Percentiles rank a stretch among this genome's conserved stretches.
These are phyloP conservation scores for Abortiporus biennis DNA, from an alignment of 1,284 basidiomycete species.

Conservation along the genomic window DNA sequence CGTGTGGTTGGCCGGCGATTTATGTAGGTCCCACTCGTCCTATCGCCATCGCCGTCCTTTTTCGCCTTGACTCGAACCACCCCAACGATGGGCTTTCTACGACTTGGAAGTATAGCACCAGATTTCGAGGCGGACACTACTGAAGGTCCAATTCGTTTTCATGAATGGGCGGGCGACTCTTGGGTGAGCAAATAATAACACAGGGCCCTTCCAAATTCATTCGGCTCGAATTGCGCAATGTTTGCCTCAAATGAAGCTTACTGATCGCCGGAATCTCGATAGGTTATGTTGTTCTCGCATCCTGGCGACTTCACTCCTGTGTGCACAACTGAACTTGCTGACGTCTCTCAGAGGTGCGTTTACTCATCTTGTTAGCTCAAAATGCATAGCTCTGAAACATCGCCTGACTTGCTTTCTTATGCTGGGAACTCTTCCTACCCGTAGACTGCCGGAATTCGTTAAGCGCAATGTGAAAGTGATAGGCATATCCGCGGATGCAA, in stretches of 20 bases:
- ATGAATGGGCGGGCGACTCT: slow-evolving; percentile 83
- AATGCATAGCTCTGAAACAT: not conserved
- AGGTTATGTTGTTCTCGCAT: slow-evolving; percentile 89
- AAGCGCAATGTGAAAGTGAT: slow-evolving; percentile 91
- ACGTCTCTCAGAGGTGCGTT: slow-evolving; percentile 72
- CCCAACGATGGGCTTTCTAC: slow-evolving; percentile 40
- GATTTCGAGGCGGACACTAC: slow-evolving; percentile 85
- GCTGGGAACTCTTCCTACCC: too few relatives aligned
- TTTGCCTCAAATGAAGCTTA: not conserved
- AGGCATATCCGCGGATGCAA: slow-evolving; percentile 89
- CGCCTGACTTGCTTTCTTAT: not conserved
- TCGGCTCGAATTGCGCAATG: not conserved
- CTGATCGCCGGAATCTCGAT: not conserved
- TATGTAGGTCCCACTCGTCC: too few relatives aligned
- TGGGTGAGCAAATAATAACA: slow-evolving; percentile 73
- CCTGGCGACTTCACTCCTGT: slow-evolving; percentile 85
- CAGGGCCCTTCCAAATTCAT: not conserved
- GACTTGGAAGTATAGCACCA: slow-evolving; percentile 74
- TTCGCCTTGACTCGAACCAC: too few relatives aligned
- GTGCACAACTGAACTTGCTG: slow-evolving; percentile 96
- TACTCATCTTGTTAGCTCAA: not conserved
- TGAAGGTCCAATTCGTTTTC: slow-evolving; percentile 75
- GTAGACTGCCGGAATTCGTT: slow-evolving; percentile 71
- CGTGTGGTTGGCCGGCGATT: too few relatives aligned
- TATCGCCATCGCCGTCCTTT: too few relatives aligned